Conservation (phyloP, 2,329 filamentous ascomycete genomes). For the Aspergillus novoparasiticus region DNA sequence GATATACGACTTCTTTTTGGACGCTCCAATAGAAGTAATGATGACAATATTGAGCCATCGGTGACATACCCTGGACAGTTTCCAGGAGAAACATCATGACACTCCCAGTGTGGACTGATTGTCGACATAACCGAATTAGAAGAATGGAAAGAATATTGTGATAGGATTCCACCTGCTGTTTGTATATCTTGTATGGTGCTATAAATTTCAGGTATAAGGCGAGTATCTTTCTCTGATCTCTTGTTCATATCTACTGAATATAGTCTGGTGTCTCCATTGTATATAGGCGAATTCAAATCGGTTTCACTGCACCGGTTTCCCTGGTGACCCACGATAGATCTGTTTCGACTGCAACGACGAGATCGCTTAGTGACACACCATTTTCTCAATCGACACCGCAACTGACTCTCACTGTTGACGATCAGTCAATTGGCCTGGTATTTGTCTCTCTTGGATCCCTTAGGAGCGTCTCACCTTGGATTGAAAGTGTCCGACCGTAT, state of each 20-base stretch:
- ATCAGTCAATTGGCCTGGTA: neutral
- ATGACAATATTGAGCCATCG: no score
- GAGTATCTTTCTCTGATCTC: no score
- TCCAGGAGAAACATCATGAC: neutral
- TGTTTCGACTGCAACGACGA: neutral
- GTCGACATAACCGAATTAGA: neutral
- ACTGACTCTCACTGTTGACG: neutral
- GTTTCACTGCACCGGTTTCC: neutral
- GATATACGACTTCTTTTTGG: neutral
- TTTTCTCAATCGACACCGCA: neutral
- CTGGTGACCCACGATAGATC: neutral
- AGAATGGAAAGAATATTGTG: neutral
- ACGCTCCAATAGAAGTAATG: neutral
- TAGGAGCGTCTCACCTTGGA: neutral
- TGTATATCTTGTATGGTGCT: no score
- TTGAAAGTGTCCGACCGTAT: neutral
- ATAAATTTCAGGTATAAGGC: no score
- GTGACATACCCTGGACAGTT: neutral
- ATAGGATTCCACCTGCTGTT: no score
- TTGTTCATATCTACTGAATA: no score
- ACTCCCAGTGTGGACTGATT: neutral
- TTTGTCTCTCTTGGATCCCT: neutral
- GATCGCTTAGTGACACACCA: neutral
- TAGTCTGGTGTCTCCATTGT: neutral
- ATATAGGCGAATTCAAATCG: neutral